These are phyloP conservation scores for Nigrospora oryzae DNA, from an alignment of 2,329 filamentous ascomycete genomes.

Conservation along the genomic window DNA sequence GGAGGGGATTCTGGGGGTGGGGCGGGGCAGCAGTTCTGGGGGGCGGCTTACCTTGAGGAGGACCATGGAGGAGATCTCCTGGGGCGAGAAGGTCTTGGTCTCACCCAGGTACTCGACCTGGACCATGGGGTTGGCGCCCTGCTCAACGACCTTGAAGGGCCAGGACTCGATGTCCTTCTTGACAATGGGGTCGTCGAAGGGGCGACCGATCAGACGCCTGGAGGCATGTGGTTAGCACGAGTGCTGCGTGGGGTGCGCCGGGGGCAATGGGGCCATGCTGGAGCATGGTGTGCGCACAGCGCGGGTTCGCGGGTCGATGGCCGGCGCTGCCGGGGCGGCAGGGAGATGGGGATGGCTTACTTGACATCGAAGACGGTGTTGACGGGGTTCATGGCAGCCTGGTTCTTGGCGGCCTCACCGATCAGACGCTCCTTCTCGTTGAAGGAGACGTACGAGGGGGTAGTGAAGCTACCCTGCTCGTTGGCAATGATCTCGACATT, in stretches of 20 bases:
- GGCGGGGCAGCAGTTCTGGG: not conserved
- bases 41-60: slow-evolving; percentile 71
- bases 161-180: slow-evolving; percentile 99
- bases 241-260: not conserved
- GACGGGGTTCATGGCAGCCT: slow-evolving; percentile 97
- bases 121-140: slow-evolving; percentile 80
- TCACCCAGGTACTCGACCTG: slow-evolving; percentile 93
- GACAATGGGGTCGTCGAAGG: slow-evolving; percentile 90
- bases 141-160: slow-evolving; percentile 97
- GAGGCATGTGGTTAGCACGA: slow-evolving; percentile 1
- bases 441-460: slow-evolving; percentile 98
- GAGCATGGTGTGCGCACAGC: no score
- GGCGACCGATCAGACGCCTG: slow-evolving; percentile 94
- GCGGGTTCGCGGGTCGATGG: no score
- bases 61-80: slow-evolving; percentile 99
- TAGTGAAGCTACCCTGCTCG: slow-evolving; percentile 99
- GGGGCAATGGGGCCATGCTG: not conserved
- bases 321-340: not conserved
- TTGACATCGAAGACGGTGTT: slow-evolving; percentile 99
- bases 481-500: slow-evolving; percentile 99
- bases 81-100: slow-evolving; percentile 92
- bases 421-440: slow-evolving; percentile 98
- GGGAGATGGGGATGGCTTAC: slow-evolving; percentile 39
- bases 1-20: no score
- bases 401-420: slow-evolving; percentile 99